Evolutionary conservation across 2,329 filamentous ascomycete genomes (phyloP).

Genomic region (Rhynchosporium graminicola): DNA sequence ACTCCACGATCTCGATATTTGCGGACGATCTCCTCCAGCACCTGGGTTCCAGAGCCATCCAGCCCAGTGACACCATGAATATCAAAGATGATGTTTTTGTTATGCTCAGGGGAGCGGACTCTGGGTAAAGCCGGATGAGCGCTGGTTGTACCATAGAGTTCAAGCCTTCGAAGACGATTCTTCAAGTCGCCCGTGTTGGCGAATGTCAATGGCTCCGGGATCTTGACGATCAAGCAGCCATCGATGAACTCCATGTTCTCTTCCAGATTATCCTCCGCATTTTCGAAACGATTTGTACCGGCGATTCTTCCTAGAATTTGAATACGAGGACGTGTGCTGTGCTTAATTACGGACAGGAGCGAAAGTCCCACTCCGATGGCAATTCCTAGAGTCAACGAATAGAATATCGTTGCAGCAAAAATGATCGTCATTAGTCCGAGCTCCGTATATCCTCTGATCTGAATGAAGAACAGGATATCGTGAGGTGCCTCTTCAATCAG

Average conservation of each 20-base stretch:
- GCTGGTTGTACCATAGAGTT: conserved; percentile 82
- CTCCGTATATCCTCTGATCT: conserved; percentile 83
- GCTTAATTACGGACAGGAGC: conserved; percentile 83
- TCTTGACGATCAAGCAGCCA: conserved; percentile 93
- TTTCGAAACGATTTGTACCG: conserved; percentile 81
- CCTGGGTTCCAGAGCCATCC: conserved; percentile 90
- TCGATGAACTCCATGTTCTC: conserved; percentile 84
- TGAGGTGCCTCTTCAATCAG: conserved; percentile 94
- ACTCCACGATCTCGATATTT: conserved; percentile 77
- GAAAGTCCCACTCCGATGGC: conserved; percentile 91
- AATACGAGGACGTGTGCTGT: conserved; percentile 89
- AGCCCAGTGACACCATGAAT: conserved; percentile 96
- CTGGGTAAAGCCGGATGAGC: conserved; percentile 87
- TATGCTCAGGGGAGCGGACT: conserved; percentile 74
- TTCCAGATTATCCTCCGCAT: conserved; percentile 69
- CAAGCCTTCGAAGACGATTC: conserved; percentile 76
- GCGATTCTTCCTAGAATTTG: conserved; percentile 92
- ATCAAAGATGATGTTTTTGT: conserved; percentile 93
- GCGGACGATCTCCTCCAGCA: conserved; percentile 84
- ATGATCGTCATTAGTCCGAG: conserved; percentile 86
- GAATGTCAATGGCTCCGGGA: conserved; percentile 94
- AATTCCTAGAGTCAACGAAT: conserved; percentile 90
- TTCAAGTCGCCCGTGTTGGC: conserved; percentile 95
- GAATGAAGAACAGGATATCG: conserved; percentile 86
- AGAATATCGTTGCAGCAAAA: conserved; percentile 89